Evolutionary conservation across 1,284 basidiomycete species (phyloP).

Genomic region (Pseudozyma thailandica): DNA sequence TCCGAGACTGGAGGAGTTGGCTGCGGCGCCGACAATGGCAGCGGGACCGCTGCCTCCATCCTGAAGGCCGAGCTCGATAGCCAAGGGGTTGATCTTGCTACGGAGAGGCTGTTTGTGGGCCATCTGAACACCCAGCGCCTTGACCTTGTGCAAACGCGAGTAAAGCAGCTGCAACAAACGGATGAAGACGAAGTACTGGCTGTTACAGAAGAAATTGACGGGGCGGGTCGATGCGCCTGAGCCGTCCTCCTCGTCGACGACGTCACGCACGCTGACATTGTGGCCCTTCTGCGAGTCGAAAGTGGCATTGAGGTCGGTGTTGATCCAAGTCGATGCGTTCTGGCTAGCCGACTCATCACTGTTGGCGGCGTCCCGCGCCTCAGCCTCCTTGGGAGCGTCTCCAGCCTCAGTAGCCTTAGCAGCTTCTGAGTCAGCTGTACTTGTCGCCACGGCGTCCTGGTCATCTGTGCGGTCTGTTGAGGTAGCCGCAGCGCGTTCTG

Average conservation of each 20-base stretch:
- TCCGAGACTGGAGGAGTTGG: constrained; percentile 38
- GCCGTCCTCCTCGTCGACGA: constrained; percentile 30
- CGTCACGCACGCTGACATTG: constrained; percentile 35
- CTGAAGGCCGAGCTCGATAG: constrained; percentile 75
- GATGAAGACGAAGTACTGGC: constrained; percentile 88
- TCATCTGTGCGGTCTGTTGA: constrained; percentile 1
- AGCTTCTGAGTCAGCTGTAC: constrained; percentile 2
- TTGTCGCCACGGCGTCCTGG: constrained; percentile 5
- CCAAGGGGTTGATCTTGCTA: constrained; percentile 72
- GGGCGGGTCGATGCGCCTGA: constrained; percentile 49
- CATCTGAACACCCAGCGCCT: constrained; percentile 73
- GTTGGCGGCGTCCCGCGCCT: constrained; percentile 15
- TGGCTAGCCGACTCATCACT: constrained; percentile 20
- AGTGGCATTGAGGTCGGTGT: constrained; percentile 67
- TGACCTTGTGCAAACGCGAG: constrained; percentile 83
- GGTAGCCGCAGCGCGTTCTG: not conserved
- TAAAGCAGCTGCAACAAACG: constrained; percentile 84
- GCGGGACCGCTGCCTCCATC: constrained; percentile 70
- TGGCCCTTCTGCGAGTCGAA: constrained; percentile 55
- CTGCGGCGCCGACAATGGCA: constrained; percentile 59
- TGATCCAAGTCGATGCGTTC: constrained; percentile 70
- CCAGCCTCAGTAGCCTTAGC: constrained; percentile 10
- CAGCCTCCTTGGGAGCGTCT: constrained; percentile 17
- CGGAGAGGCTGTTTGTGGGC: constrained; percentile 52
- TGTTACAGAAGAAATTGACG: constrained; percentile 85